Conservation (phyloP, 495 filamentous ascomycete genomes). For the Aspergillus incahuasiensis region DNA sequence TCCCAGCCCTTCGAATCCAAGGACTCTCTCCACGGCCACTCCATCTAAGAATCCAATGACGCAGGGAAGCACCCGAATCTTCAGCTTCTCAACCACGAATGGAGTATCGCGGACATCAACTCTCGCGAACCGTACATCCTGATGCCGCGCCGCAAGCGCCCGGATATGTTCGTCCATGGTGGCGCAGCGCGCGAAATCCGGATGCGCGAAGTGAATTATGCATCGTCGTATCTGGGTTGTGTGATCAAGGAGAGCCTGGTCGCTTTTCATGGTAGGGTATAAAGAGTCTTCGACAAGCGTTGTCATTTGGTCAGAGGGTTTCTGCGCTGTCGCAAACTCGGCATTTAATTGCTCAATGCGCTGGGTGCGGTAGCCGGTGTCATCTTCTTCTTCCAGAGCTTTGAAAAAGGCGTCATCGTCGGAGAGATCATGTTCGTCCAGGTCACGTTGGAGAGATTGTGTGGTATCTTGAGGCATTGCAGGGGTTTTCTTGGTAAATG, state of each 20-base stretch:
- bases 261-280: constrained; percentile 58
- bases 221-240: constrained; percentile 60
- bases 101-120: constrained; percentile 70
- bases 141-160: constrained; percentile 58
- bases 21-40: constrained; percentile 58
- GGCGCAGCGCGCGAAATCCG: constrained; percentile 67
- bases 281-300: constrained; percentile 31
- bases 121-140: constrained; percentile 62
- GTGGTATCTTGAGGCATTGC: neutral
- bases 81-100: constrained; percentile 66
- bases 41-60: constrained; percentile 72
- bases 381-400: constrained; percentile 60
- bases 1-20: constrained; percentile 71
- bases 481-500: too few relatives aligned
- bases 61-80: constrained; percentile 67
- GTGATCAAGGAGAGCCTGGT: constrained; percentile 64
- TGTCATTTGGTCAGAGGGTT: constrained; percentile 7
- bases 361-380: constrained; percentile 62
- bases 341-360: constrained; percentile 68
- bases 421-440: neutral
- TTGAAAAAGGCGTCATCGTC: constrained; percentile 65
- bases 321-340: constrained; percentile 40
- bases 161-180: constrained; percentile 64
- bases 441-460: neutral
- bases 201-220: constrained; percentile 72